These are phyloP conservation scores for Cladosporium sp. DNA, from an alignment of 2,329 filamentous ascomycete species.

Conservation along the genomic window DNA sequence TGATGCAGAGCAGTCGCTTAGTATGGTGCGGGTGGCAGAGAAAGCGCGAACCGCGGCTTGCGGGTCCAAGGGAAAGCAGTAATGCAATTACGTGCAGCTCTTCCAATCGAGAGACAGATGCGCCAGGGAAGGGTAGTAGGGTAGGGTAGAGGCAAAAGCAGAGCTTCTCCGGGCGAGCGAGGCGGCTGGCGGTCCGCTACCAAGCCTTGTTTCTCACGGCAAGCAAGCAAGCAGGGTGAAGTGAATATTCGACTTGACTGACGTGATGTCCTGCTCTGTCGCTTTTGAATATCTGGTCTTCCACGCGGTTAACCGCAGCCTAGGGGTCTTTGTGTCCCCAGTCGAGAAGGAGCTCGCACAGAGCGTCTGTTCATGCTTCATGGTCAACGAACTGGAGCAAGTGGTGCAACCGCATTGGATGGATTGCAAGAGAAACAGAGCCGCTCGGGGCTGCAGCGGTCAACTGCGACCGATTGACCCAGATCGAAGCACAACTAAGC, in stretches of 20 bases:
- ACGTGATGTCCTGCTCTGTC: conserved; percentile 4
- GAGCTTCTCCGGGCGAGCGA: conserved; percentile 11
- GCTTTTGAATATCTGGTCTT: conserved; percentile 6
- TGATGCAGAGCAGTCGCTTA: conserved; percentile 12
- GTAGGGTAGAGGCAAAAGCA: neutral
- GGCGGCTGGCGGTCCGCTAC: conserved; percentile 4
- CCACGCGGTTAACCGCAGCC: neutral
- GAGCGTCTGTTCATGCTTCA: conserved; percentile 17
- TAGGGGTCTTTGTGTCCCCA: neutral
- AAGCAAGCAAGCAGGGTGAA: conserved; percentile 3
- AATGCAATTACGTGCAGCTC: neutral
- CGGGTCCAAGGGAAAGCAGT: conserved; percentile 4
- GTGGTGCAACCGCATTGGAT: neutral
- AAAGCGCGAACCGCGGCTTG: conserved; percentile 10
- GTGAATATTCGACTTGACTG: conserved; percentile 10
- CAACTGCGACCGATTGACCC: neutral
- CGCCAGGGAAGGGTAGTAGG: neutral
- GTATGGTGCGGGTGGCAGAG: conserved; percentile 13
- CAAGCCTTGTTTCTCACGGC: neutral
- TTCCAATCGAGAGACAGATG: neutral
- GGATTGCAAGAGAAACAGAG: neutral
- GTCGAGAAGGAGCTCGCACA: conserved; percentile 6
- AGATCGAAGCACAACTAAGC: neutral
- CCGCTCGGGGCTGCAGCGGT: neutral
- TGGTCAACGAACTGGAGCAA: conserved; percentile 2